Base-by-base conservation (phyloP, 305 asterid species). In the Fraxinus paxiana region DNA sequence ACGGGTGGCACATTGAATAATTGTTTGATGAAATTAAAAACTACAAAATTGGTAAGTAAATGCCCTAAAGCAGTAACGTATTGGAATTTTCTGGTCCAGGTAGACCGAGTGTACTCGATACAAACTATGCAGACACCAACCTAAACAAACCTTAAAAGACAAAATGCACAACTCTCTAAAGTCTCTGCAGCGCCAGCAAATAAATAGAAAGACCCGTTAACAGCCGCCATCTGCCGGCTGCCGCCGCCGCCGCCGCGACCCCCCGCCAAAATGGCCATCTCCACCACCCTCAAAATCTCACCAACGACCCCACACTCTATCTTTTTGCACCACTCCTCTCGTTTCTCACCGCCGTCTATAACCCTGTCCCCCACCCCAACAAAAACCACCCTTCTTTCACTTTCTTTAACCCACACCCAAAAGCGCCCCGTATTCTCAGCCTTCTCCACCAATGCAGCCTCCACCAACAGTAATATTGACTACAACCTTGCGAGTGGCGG, bases 231-330 rank as follows among this genome's bases (percentile, higher is more conserved):
- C 35, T 10, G 51, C 51, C 51, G n/a, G n/a, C 51, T 2, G 37
- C 5, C 72, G 26, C 73, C 56, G 59, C 59, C 20, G 20, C 18
- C 56, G 59, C 59, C 20, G 20, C 18, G 54, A 43, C 7, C 18
- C 56, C 81, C 81, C 79, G 59, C 84, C 8, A 77, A 81, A 80
- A 92, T 90, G 97, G 76, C 92, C 69, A 86, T 90, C 82, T 80
- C 91, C 83, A 75, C 89, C 88, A 76, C 92, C 83, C 79, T 88
- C 86, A 35, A 12, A 63, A 61, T 85, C 85, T 59, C 77, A 4
- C 35, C 86, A 18, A 30, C 86, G 0, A 82, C 80, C 4, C 83
- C 77, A 51, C 82, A 78, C 43, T 74, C 87, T 24, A 83, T 75
- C 35, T 17, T 59, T 65, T 79, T 6, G 82, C 70, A 75, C 15